Evolutionary conservation across 495 filamentous ascomycete species (phyloP).

Genomic region (Sphaerosporella brunnea): DNA sequence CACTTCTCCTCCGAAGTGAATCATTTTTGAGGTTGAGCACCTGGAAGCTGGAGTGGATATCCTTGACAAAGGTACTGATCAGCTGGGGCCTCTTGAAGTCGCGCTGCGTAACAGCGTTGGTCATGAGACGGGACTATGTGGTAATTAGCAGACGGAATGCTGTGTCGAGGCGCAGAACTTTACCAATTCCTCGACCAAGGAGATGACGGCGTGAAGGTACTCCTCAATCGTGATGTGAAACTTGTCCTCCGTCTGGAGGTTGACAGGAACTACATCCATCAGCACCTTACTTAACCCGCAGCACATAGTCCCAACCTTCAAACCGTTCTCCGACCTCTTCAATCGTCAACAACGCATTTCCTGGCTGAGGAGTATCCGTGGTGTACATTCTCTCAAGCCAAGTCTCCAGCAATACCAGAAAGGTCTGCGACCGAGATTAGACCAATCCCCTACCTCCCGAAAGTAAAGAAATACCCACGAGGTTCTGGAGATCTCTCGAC

Average conservation of each 20-base stretch:
- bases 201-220: conserved; percentile 72
- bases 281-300: not conserved
- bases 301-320: conserved; percentile 36
- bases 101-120: conserved; percentile 86
- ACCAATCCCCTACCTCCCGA: not conserved
- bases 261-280: conserved; percentile 62
- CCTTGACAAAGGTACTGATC: conserved; percentile 86
- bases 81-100: conserved; percentile 67
- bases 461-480: conserved; percentile 45
- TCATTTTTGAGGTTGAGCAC: conserved; percentile 96
- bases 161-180: too few relatives aligned
- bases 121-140: conserved; percentile 46
- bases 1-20: conserved; percentile 63
- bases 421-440: conserved; percentile 21
- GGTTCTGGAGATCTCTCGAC: conserved; percentile 69
- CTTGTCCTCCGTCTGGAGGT: conserved; percentile 70
- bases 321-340: conserved; percentile 69
- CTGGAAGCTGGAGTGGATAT: conserved; percentile 89
- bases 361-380: conserved; percentile 18
- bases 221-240: conserved; percentile 97
- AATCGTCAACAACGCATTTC: conserved; percentile 53
- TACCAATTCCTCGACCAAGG: conserved; percentile 76
- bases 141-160: too few relatives aligned
- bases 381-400: conserved; percentile 20
- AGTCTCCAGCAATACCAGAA: conserved; percentile 18